Base-by-base conservation (phyloP, 2,329 filamentous ascomycete genomes). In the Chaetomium strumarium region DNA sequence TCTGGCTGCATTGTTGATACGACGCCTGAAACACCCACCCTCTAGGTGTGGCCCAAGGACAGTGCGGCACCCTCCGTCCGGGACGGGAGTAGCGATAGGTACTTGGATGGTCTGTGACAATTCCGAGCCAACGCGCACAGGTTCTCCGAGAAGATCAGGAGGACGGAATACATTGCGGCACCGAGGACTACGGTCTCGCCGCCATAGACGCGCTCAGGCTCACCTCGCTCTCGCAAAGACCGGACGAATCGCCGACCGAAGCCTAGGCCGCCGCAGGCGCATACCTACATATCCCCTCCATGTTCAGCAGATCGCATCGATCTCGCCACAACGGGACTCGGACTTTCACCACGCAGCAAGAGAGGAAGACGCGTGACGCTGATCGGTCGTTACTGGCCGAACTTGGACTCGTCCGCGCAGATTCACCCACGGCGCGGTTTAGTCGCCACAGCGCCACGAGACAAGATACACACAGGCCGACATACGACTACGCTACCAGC, bases 261-360 rank as follows among this genome's bases (percentile, higher is more conserved):
- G 17, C 29, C 29, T 41, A 30, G 13, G 14, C 7, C 13, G 14
- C 36, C 41, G 16, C 49, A 51, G 41, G 52, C 49, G 55, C 51
- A 53, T 47, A 34, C 51, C 44, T 46, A 34, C 44, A 40, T 19
- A 54, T 51, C 39, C 61, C 34, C 65, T 70, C 71, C 67, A 75
- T 75, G 72, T 75, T 75, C 63, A 68, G 67, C 69, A 72, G 72
- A 68, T 74, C 72, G 52, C 69, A 69, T 57, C 70, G 71, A 68
- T 74, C 71, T 53, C 69, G 68, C 58, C 64, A 64, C 56, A 65
- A 66, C 56, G 72, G 68, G 62, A 53, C 60, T 55, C 58, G 69
- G 63, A 68, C 67, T 62, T 64, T 66, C 62, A 64, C 65, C 58
- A 61, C 64, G 46, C 67, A 71, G 59, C 52, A 62, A 41, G 66